These are phyloP conservation scores for Datisca glomerata DNA, from an alignment of 306 rosid species.

Conservation along the genomic window DNA sequence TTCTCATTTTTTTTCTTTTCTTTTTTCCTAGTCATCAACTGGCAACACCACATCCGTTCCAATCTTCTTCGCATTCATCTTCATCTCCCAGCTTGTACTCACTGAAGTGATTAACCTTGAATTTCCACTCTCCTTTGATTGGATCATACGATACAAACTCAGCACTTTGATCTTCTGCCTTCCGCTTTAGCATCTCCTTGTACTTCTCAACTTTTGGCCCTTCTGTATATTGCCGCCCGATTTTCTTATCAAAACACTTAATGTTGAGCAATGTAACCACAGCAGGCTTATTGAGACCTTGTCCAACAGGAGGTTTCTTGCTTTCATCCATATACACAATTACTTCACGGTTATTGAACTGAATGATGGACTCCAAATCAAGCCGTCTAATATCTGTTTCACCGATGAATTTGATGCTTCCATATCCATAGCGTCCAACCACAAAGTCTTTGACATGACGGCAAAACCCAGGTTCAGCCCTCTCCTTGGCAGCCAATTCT, in stretches of 20 bases:
- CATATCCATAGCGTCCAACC: slow-evolving; percentile 85
- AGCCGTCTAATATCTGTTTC: slow-evolving; percentile 88
- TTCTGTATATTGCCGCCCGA: slow-evolving; percentile 54
- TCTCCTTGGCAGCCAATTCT: slow-evolving; percentile 95
- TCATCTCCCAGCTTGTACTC: slow-evolving; percentile 42
- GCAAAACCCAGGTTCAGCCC: slow-evolving; percentile 91
- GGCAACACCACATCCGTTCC: no score
- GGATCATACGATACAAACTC: slow-evolving; percentile 72
- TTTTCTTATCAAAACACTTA: slow-evolving; percentile 69
- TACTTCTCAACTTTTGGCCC: slow-evolving; percentile 77
- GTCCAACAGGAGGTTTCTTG: slow-evolving; percentile 93
- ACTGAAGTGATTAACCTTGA: slow-evolving; percentile 79
- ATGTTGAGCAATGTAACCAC: slow-evolving; percentile 91
- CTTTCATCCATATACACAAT: slow-evolving; percentile 83
- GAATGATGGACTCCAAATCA: slow-evolving; percentile 75
- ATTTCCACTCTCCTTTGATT: slow-evolving; percentile 83
- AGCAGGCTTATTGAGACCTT: slow-evolving; percentile 95
- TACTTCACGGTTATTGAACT: slow-evolving; percentile 90
- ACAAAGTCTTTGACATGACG: slow-evolving; percentile 71
- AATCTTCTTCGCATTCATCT: slow-evolving; percentile 18
- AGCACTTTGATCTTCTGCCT: slow-evolving; percentile 93
- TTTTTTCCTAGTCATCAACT: no score
- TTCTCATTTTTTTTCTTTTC: no score
- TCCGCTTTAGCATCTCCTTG: slow-evolving; percentile 81
- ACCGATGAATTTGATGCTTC: slow-evolving; percentile 83